Evolutionary conservation across 2,329 filamentous ascomycete species (phyloP).

Genomic region (Colletotrichum incanum): DNA sequence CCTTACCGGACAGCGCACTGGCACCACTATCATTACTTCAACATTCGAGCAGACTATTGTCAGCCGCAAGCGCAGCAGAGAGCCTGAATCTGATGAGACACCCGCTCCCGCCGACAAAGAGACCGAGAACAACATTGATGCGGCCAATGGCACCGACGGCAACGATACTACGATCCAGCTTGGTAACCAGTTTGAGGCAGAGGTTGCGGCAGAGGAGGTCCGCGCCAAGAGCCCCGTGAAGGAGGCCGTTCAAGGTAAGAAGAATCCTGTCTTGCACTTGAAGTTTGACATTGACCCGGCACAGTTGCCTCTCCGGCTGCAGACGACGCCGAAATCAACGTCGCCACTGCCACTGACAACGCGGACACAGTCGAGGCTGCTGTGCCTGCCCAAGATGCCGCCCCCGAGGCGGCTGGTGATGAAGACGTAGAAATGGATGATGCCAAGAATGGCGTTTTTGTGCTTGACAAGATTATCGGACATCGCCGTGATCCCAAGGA

Average conservation of each 20-base stretch:
- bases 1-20: slow-evolving; percentile 15
- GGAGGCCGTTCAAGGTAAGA: slow-evolving; percentile 21
- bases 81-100: slow-evolving; percentile 23
- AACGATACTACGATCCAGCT: slow-evolving; percentile 27
- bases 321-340: slow-evolving; percentile 28
- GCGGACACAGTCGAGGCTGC: slow-evolving; percentile 30
- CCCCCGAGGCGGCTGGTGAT: background rate
- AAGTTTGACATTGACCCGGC: background rate
- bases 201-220: slow-evolving; percentile 13
- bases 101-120: slow-evolving; percentile 9
- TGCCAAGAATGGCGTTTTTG: slow-evolving; percentile 19
- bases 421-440: slow-evolving; percentile 30
- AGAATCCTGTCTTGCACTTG: accelerated
- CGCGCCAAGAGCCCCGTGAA: slow-evolving; percentile 31
- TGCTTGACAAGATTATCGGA: slow-evolving; percentile 33
- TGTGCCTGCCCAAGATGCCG: background rate
- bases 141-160: slow-evolving; percentile 12
- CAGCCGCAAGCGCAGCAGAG: slow-evolving; percentile 38
- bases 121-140: background rate
- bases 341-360: slow-evolving; percentile 17
- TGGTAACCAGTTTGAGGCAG: slow-evolving; percentile 26
- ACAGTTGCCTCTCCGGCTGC: slow-evolving; percentile 8
- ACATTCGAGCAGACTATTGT: slow-evolving; percentile 33
- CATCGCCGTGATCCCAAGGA: slow-evolving; percentile 40
- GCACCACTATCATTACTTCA: slow-evolving; percentile 16